Conservation (phyloP, 2,329 filamentous ascomycete genomes). For the Monilinia fructigena region DNA sequence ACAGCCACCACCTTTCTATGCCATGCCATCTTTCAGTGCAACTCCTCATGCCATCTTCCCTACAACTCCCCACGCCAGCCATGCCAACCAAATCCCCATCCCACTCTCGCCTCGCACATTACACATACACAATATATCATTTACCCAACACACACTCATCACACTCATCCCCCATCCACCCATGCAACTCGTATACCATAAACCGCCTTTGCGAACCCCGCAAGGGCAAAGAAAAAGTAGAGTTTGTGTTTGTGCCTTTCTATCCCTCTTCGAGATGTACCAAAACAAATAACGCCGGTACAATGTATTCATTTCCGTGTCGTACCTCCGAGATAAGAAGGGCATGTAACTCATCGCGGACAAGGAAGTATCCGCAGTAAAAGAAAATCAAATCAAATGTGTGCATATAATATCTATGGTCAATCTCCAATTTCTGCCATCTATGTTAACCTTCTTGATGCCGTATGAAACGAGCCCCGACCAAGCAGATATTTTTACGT, state of each 20-base stretch:
- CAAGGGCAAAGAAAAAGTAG: slow-evolving; percentile 4
- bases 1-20: not conserved
- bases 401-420: slow-evolving; percentile 9
- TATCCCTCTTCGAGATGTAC: slow-evolving; percentile 3
- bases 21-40: not conserved
- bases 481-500: slow-evolving; percentile 1
- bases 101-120: not conserved
- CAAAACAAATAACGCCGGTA: slow-evolving; percentile 16
- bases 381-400: slow-evolving; percentile 13
- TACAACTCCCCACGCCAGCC: not conserved
- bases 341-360: not conserved
- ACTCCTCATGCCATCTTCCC: not conserved
- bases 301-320: slow-evolving; percentile 14
- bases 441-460: slow-evolving; percentile 17
- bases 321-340: not conserved
- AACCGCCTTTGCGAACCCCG: not conserved
- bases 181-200: slow-evolving; percentile 3
- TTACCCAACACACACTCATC: not conserved
- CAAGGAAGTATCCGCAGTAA: slow-evolving; percentile 1
- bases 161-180: not conserved
- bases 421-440: not conserved
- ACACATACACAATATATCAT: slow-evolving; percentile 6
- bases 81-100: not conserved
- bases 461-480: not conserved
- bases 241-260: not conserved